A percentile compares a stretch with the other conserved stretches of the same genome.
Evolutionary conservation across 2,329 filamentous ascomycete genomes (phyloP).

Genomic region (Neocucurbitaria cava): DNA sequence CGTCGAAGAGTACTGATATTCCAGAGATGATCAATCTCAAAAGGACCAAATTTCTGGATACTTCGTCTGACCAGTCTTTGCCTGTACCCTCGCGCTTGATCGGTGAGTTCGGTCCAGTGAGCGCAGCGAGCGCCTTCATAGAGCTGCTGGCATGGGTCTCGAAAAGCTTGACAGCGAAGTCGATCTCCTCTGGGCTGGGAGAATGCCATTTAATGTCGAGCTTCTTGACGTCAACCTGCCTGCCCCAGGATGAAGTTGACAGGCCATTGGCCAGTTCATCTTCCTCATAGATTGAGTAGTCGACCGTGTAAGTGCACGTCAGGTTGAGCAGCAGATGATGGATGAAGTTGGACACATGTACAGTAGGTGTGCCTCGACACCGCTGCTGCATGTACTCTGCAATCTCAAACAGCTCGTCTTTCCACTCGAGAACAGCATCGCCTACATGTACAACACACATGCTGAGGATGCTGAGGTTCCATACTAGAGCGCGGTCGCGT

Average conservation of each 20-base stretch:
- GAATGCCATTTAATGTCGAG: conserved; percentile 92
- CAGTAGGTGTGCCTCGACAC: conserved; percentile 90
- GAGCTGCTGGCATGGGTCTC: conserved; percentile 82
- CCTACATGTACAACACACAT: conserved; percentile 99
- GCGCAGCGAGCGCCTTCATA: conserved; percentile 73
- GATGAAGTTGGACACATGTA: conserved; percentile 96
- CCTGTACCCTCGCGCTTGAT: conserved; percentile 93
- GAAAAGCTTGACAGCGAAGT: conserved; percentile 89
- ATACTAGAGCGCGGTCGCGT: conserved; percentile 89
- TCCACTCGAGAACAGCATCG: conserved; percentile 85
- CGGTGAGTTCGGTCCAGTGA: conserved; percentile 82
- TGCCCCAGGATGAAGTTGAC: conserved; percentile 83
- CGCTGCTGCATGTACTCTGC: conserved; percentile 96
- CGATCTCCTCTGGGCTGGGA: conserved; percentile 78
- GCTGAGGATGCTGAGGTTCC: conserved; percentile 95
- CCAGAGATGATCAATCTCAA: conserved; percentile 89
- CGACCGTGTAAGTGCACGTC: conserved; percentile 91
- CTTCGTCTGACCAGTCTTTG: conserved; percentile 98
- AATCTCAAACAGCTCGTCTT: conserved; percentile 87
- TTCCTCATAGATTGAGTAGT: conserved; percentile 88
- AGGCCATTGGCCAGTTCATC: conserved; percentile 73
- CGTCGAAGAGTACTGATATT: conserved; percentile 87
- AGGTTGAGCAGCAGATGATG: conserved; percentile 95
- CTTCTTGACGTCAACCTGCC: conserved; percentile 73
- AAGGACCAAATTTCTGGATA: conserved; percentile 86